These are phyloP conservation scores for Hypoxylon lienhwacheense DNA, from an alignment of 495 filamentous ascomycete species.

Conservation along the genomic window DNA sequence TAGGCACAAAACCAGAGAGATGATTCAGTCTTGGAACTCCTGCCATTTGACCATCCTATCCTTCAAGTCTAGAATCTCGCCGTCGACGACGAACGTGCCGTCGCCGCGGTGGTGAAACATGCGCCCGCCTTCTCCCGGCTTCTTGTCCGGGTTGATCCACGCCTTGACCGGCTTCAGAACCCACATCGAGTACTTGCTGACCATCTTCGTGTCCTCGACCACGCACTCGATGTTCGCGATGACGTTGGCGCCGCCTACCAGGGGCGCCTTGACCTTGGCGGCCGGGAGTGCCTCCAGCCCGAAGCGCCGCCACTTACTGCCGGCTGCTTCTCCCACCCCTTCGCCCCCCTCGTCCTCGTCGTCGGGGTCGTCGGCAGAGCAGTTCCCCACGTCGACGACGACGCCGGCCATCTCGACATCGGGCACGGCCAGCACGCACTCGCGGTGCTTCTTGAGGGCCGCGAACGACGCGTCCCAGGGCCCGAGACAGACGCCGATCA, in stretches of 20 bases:
- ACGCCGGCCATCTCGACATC: constrained; percentile 34
- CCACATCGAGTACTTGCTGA: constrained; percentile 45
- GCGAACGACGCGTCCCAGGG: constrained; percentile 44
- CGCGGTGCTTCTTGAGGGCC: constrained; percentile 34
- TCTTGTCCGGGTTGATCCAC: constrained; percentile 38
- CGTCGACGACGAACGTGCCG: constrained; percentile 43
- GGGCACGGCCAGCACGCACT: constrained; percentile 42
- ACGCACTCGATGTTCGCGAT: constrained; percentile 46
- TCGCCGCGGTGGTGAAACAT: constrained; percentile 47
- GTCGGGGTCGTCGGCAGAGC: constrained; percentile 55
- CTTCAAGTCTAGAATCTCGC: constrained; percentile 42
- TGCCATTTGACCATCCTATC: constrained; percentile 45
- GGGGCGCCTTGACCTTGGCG: constrained; percentile 38
- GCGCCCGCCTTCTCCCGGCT: constrained; percentile 38
- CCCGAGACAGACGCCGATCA: constrained; percentile 42
- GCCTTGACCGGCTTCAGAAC: constrained; percentile 41
- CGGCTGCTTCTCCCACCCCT: constrained; percentile 26
- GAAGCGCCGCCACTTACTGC: constrained; percentile 45
- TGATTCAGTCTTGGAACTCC: constrained; percentile 41
- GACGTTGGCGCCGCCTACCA: constrained; percentile 38
- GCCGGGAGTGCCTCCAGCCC: constrained; percentile 40
- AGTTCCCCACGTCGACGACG: constrained; percentile 43
- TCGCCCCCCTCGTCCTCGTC: constrained; percentile 36
- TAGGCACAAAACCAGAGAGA: constrained; percentile 4
- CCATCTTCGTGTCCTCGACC: constrained; percentile 42